Evolutionary conservation across 768 basidiomycete genomes (phyloP), one percentile per base, ranked within the genome.

Genomic region (Amanita brunnescens): DNA sequence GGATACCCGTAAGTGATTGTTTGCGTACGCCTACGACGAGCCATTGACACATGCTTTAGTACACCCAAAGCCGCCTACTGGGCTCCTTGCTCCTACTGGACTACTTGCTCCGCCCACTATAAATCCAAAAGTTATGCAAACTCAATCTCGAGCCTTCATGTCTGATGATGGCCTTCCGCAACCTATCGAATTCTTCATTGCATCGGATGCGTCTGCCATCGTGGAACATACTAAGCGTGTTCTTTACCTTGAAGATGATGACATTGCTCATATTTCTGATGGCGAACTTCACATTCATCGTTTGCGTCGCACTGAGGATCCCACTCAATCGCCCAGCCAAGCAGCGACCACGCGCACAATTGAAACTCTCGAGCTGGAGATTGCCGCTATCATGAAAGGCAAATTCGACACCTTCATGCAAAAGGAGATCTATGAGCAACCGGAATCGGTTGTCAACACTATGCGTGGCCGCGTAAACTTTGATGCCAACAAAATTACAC

Each of bases 321-420:
- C 80, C 50, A 65, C 72, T 24, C 74, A 78, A 59, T 77, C 79
- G 10, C 74, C 83, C 16, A 73, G 78, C 34, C 79, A 79, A 57
- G 66, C 74, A 43, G 81, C 83, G 29, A 64, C 89, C 21, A 95
- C 92, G 30, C 89, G 96, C 58, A 91, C 81, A 57, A 98, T 99
- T 68, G 96, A 98, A 74, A 96, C 93, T 5, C 83, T 99, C 59
- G 96, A 98, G 71, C 83, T 99, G 57, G 96, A 99, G 70, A 81
- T 99, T 41, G 95, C 95, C n/a, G 96, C 95, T 58, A 98, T 99
- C 73, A 98, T 98, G 96, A 99, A 99, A 79, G 96, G 96, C 64
- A 91, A 93, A 69, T 99, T 98, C 66, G 91, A 91, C 64, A 94
- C 95, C 65, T 99, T 99, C 74, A 99, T 99, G 96, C 95, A 98